phyloP scores from a whole-genome alignment of 345 rosid species.

The Rhodamnia rubescens region DNA sequence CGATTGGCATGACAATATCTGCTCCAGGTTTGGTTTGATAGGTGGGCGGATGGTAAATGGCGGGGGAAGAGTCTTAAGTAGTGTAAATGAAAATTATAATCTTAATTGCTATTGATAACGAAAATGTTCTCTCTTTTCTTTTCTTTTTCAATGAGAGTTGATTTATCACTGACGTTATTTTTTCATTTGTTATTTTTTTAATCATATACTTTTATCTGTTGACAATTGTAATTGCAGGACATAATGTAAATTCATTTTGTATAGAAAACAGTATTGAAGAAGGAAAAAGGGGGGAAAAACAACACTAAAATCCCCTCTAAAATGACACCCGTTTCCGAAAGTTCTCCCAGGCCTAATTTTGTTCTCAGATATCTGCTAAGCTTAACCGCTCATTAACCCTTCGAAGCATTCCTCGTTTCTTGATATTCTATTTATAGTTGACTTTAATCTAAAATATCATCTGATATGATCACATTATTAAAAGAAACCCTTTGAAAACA shows the following conservation, averaged over 20 bases:
- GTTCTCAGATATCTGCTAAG: neutral
- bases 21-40: neutral
- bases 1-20: no score
- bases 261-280: neutral
- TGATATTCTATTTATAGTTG: rapidly evolving
- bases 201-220: neutral
- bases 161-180: neutral
- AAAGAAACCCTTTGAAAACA: no score
- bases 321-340: neutral
- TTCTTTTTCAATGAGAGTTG: neutral
- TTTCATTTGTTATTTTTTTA: neutral
- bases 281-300: neutral
- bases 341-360: neutral
- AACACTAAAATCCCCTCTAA: neutral
- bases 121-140: neutral
- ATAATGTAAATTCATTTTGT: neutral
- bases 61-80: neutral
- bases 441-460: neutral
- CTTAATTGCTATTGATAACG: neutral
- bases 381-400: neutral
- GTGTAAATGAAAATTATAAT: neutral
- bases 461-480: neutral
- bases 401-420: neutral
- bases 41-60: neutral
- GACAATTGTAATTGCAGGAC: neutral